phyloP scores from a whole-genome alignment of 257 asterid species.

The Galeopsis tetrahit region DNA sequence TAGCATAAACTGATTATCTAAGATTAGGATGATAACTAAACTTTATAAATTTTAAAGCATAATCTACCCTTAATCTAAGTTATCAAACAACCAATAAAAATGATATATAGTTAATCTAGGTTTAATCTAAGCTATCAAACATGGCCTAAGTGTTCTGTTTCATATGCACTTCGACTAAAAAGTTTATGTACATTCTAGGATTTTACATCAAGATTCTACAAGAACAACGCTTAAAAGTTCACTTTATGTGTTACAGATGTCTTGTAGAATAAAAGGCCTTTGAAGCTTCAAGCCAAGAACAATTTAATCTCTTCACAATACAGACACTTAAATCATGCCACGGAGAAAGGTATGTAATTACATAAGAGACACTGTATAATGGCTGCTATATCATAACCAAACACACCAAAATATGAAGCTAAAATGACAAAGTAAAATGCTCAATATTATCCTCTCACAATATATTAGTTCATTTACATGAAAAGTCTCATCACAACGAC shows the following conservation, averaged over 20 bases:
- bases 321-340: slow-evolving; percentile 14
- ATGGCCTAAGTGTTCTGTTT: not conserved
- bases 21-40: too few relatives aligned
- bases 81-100: too few relatives aligned
- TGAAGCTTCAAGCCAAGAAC: slow-evolving; percentile 6
- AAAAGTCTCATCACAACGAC: slow-evolving; percentile 9
- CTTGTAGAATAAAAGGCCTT: not conserved
- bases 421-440: slow-evolving; percentile 1
- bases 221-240: not conserved
- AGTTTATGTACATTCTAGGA: slow-evolving; percentile 8
- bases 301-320: not conserved
- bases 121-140: too few relatives aligned
- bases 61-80: too few relatives aligned
- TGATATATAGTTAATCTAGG: too few relatives aligned
- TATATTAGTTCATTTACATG: slow-evolving; percentile 7
- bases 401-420: not conserved
- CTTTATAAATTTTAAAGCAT: too few relatives aligned
- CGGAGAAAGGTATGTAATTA: not conserved
- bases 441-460: not conserved
- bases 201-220: not conserved
- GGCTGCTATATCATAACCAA: not conserved
- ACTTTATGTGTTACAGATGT: not conserved
- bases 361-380: not conserved
- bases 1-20: too few relatives aligned
- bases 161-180: not conserved